Base-by-base conservation (phyloP, 345 rosid genomes). In the Syzygium jambos region DNA sequence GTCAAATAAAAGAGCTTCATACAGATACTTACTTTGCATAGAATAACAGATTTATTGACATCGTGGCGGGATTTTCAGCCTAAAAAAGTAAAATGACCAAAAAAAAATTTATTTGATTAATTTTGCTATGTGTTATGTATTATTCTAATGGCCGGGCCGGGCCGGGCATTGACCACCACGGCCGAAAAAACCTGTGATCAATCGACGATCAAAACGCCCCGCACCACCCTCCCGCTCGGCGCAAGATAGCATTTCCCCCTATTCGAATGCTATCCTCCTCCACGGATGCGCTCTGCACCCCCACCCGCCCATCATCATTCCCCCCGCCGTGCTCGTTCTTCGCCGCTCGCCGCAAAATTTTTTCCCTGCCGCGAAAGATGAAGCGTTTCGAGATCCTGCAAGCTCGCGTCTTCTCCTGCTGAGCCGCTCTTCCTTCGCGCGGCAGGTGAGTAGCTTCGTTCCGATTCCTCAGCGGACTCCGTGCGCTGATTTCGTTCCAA, bases 251-350 rank as follows among this genome's bases (percentile, higher is more conserved):
- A 10, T 15, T 21, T 11, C 25, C 84, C 30, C 59, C 85, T 86
- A 30, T 49, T 55, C 29, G 59, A 51, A 84, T 83, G 87, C 89
- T 86, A 84, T 88, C 87, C 83, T 90, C 88, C 56, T 55, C 88
- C 85, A 23, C 16, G 89, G 55, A 82, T 78, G 87, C 86, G 89
- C 88, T 61, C 53, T 78, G 38, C 84, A 51, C 85, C 38, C 82
- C 82, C 52, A n/a, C n/a, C n/a, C n/a, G n/a, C 17, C 55, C 68
- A 17, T 30, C 22, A 22, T 23, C 34, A n/a, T n/a, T n/a, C n/a
- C n/a, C n/a, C 34, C 17, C 78, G 12, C 34, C 17, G 59, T 34
- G 57, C 82, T 56, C 25, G 52, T 41, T 30, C 51, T 38, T 59
- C 55, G 19, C 21, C 78, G 52, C 22, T 46, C 25, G 63, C 61